These are phyloP conservation scores for Apium graveolens DNA, from an alignment of 129 eudicot genomes.

Conservation along the genomic window DNA sequence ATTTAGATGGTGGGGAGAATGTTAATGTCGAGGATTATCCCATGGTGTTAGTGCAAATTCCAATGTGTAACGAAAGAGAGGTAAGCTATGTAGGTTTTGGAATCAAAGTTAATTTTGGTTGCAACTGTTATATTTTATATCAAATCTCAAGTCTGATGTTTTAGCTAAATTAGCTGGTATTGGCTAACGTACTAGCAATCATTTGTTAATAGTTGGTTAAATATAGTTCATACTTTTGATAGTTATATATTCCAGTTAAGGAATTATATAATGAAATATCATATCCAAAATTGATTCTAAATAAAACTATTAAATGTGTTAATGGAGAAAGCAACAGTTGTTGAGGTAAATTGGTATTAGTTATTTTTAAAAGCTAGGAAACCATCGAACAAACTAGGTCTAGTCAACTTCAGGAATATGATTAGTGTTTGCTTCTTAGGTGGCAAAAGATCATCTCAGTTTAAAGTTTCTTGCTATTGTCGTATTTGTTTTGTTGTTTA, in stretches of 20 bases:
- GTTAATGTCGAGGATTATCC: constrained; percentile 43
- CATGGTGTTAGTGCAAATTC: constrained; percentile 80
- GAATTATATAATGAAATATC: not conserved
- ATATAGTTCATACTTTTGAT: not conserved
- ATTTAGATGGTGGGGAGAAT: constrained; percentile 19
- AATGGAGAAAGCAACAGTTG: not conserved
- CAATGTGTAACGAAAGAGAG: constrained; percentile 97
- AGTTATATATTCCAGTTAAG: not conserved
- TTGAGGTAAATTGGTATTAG: not conserved
- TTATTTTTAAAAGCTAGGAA: not conserved
- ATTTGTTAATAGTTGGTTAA: not conserved
- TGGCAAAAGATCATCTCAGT: not conserved
- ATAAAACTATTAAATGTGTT: not conserved
- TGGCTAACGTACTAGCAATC: not conserved
- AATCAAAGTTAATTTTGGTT: constrained; percentile 9
- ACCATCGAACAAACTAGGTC: not conserved
- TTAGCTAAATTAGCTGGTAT: not conserved
- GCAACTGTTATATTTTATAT: not conserved
- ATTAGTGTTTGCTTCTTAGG: not conserved
- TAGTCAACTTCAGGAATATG: not conserved
- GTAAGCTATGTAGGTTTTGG: constrained; percentile 77
- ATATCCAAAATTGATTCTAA: not conserved
- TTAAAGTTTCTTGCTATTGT: not conserved
- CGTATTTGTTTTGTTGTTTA: not conserved
- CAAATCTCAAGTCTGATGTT: not conserved